phyloP scores from a whole-genome alignment of 495 filamentous ascomycete species.

The Trichoderma asperelloides region DNA sequence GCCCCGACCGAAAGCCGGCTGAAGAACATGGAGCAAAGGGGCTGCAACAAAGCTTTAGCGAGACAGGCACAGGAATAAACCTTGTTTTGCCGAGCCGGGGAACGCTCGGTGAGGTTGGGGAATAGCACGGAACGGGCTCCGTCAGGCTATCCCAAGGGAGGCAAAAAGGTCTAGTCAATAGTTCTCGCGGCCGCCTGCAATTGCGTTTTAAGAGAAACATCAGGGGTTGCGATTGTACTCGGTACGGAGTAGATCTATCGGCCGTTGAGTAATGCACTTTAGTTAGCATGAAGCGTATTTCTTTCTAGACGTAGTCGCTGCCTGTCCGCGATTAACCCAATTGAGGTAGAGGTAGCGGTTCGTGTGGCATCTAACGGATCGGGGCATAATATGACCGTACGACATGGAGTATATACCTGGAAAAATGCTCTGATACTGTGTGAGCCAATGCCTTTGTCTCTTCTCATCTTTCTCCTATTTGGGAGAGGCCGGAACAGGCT shows the following conservation, averaged over 20 bases:
- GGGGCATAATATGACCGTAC: not conserved
- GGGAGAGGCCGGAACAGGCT: not conserved
- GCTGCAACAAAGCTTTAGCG: not conserved
- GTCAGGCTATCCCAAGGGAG: not conserved
- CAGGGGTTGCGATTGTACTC: no score
- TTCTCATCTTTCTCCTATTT: not conserved
- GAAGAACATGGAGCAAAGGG: not conserved
- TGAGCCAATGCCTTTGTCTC: not conserved
- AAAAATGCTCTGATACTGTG: not conserved
- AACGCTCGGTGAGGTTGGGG: not conserved
- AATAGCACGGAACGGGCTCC: not conserved
- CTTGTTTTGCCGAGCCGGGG: not conserved
- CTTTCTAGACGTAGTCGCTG: not conserved
- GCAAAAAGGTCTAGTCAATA: no score
- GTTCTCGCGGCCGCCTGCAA: no score
- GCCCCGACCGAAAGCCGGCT: not conserved
- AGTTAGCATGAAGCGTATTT: not conserved
- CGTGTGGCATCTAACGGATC: not conserved
- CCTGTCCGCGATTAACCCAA: not conserved
- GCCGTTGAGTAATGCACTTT: no score
- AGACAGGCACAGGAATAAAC: not conserved
- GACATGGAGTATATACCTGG: not conserved
- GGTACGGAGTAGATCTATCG: no score
- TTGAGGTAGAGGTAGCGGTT: not conserved
- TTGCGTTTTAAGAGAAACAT: no score